These are phyloP conservation scores for Blastobotrys capitulatus DNA, from an alignment of 1,139 yeast genomes.

Conservation along the genomic window DNA sequence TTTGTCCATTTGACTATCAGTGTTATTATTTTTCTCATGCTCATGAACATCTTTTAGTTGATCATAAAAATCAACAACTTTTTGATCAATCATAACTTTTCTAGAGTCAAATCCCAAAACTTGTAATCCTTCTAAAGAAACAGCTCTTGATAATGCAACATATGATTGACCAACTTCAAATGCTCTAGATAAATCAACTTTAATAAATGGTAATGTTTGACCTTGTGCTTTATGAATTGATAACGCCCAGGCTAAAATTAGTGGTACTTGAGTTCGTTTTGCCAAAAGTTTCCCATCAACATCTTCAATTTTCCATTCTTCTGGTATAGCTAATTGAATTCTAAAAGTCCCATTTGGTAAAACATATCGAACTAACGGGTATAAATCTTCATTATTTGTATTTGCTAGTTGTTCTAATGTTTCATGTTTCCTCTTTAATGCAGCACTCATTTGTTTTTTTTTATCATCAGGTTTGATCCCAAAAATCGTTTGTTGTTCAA, in stretches of 20 bases:
- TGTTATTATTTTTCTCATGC: neutral
- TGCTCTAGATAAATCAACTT: conserved; percentile 68
- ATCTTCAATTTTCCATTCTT: conserved; percentile 67
- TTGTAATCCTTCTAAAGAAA: conserved; percentile 70
- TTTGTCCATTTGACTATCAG: neutral
- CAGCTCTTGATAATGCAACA: conserved; percentile 87
- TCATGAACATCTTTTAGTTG: conserved; percentile 27
- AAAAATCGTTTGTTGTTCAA: conserved; percentile 3
- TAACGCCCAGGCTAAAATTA: conserved; percentile 90
- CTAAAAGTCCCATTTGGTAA: conserved; percentile 66
- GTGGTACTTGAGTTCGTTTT: conserved; percentile 58
- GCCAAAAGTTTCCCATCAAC: conserved; percentile 49
- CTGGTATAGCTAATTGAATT: conserved; percentile 66
- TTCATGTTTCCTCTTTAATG: conserved; percentile 14
- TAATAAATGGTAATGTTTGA: conserved; percentile 78
- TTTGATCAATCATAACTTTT: conserved; percentile 60
- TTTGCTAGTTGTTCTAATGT: conserved; percentile 16
- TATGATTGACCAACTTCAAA: conserved; percentile 96
- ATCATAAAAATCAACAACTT: conserved; percentile 63
- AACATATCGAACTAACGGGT: conserved; percentile 75
- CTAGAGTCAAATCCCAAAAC: conserved; percentile 61
- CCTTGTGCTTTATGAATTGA: conserved; percentile 97
- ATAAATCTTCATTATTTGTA: conserved; percentile 21
- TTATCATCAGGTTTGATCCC: conserved; percentile 5
- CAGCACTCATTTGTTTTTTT: conserved; percentile 1